Evolutionary conservation across 202 grass and related monocot species (phyloP).

Genomic region (Dendrocalamus latiflorus): DNA sequence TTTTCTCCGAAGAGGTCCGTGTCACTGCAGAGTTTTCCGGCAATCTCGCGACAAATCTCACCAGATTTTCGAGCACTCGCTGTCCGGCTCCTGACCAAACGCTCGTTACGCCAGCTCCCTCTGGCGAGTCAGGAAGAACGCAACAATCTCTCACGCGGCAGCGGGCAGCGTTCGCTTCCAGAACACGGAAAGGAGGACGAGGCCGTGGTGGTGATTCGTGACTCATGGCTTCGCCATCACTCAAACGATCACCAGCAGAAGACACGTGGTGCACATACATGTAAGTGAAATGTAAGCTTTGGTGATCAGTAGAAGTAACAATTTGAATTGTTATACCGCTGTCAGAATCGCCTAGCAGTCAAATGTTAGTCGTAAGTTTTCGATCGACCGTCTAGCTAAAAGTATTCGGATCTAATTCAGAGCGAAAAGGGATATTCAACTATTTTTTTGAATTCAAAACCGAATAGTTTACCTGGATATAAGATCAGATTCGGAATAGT

Average conservation of each 20-base stretch:
- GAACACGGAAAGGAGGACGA: slow-evolving; percentile 20
- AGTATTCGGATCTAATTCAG: too few species aligned
- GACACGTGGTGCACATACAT: not conserved
- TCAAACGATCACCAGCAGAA: not conserved
- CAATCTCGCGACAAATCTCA: slow-evolving; percentile 10
- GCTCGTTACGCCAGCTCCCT: not conserved
- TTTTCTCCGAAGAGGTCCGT: too few species aligned
- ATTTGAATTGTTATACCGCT: too few species aligned
- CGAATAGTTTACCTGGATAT: too few species aligned
- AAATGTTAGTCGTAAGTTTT: not conserved
- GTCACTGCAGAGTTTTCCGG: not conserved
- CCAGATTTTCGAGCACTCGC: not conserved
- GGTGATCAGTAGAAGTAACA: not conserved
- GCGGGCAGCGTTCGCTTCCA: slow-evolving; percentile 7
- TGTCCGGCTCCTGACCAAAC: not conserved
- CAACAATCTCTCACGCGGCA: not conserved
- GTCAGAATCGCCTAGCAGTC: not conserved
- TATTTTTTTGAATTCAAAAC: too few species aligned
- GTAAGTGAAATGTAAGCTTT: not conserved
- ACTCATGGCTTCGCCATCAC: slow-evolving; percentile 4
- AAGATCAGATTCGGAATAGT: too few species aligned
- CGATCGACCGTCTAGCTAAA: too few species aligned
- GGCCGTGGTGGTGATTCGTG: not conserved
- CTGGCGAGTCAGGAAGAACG: not conserved
- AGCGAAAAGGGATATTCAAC: not conserved